These are phyloP conservation scores for Boletus huronensis DNA, from an alignment of 768 basidiomycete genomes.

Conservation along the genomic window DNA sequence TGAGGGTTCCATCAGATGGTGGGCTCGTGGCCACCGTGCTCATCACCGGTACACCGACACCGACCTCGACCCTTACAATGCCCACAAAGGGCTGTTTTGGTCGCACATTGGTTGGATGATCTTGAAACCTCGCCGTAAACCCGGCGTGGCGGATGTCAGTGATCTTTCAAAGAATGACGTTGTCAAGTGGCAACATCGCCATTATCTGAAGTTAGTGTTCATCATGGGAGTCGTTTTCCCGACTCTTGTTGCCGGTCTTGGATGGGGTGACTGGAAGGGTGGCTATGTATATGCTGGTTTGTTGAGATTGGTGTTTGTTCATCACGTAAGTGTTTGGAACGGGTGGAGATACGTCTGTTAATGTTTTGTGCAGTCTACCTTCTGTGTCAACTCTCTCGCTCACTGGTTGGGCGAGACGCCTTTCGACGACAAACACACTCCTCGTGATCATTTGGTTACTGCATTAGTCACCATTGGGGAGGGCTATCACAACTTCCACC, in stretches of 20 bases:
- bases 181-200: slow-evolving; percentile 83
- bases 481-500: slow-evolving; percentile 99
- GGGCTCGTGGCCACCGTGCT: slow-evolving; percentile 96
- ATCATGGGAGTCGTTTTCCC: slow-evolving; percentile 71
- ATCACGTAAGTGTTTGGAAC: slow-evolving; percentile 58
- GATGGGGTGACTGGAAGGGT: slow-evolving; percentile 84
- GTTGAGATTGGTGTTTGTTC: slow-evolving; percentile 76
- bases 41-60: slow-evolving; percentile 98
- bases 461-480: slow-evolving; percentile 91
- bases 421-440: slow-evolving; percentile 94
- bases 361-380: slow-evolving; percentile 67
- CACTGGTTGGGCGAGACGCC: slow-evolving; percentile 94
- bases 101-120: slow-evolving; percentile 94
- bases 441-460: slow-evolving; percentile 84
- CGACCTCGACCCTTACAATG: slow-evolving; percentile 93
- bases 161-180: slow-evolving; percentile 79
- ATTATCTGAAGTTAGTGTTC: slow-evolving; percentile 70
- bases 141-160: slow-evolving; percentile 86
- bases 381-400: slow-evolving; percentile 95
- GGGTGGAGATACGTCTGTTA: not conserved
- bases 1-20: slow-evolving; percentile 98
- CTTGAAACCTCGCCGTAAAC: slow-evolving; percentile 83
- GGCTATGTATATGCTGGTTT: slow-evolving; percentile 86
- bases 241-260: slow-evolving; percentile 69
- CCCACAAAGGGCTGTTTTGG: slow-evolving; percentile 82